Conservation (phyloP, 805 yeast species). For the Metschnikowia continentalis region DNA sequence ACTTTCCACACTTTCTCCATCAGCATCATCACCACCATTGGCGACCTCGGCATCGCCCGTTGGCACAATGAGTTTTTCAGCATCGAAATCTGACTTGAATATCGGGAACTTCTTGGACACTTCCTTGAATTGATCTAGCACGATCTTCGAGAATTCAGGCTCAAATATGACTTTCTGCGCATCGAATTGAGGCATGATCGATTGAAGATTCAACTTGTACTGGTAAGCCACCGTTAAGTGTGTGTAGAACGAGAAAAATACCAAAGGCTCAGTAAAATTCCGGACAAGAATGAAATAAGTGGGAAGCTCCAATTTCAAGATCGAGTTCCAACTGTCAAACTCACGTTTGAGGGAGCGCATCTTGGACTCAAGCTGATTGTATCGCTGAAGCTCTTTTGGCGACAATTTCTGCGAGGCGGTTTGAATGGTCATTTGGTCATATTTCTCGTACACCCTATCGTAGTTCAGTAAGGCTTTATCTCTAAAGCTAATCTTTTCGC, state of each 20-base stretch:
- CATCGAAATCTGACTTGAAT: neutral
- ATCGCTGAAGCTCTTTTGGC: conserved; percentile 26
- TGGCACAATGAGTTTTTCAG: neutral
- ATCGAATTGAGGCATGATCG: conserved; percentile 14
- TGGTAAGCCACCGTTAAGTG: conserved; percentile 35
- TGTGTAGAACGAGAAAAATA: conserved; percentile 33
- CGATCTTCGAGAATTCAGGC: neutral
- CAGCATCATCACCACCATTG: neutral
- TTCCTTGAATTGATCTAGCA: neutral
- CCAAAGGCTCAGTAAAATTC: conserved; percentile 27
- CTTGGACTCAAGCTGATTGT: conserved; percentile 24
- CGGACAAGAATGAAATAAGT: conserved; percentile 32
- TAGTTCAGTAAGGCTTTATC: conserved; percentile 35
- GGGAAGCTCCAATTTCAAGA: conserved; percentile 47
- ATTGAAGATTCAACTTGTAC: conserved; percentile 19
- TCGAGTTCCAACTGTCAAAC: conserved; percentile 35
- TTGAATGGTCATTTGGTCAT: conserved; percentile 27
- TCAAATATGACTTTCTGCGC: conserved; percentile 1
- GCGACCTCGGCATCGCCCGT: neutral
- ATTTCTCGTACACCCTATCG: conserved; percentile 29
- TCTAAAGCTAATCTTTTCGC: conserved; percentile 25
- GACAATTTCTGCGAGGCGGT: conserved; percentile 33
- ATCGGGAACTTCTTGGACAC: neutral
- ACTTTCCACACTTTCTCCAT: neutral
- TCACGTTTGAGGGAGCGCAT: conserved; percentile 18